Percentiles rank a stretch among this genome's conserved stretches.
These are phyloP conservation scores for Gautieria morchelliformis DNA, from an alignment of 768 basidiomycete genomes.

Conservation along the genomic window DNA sequence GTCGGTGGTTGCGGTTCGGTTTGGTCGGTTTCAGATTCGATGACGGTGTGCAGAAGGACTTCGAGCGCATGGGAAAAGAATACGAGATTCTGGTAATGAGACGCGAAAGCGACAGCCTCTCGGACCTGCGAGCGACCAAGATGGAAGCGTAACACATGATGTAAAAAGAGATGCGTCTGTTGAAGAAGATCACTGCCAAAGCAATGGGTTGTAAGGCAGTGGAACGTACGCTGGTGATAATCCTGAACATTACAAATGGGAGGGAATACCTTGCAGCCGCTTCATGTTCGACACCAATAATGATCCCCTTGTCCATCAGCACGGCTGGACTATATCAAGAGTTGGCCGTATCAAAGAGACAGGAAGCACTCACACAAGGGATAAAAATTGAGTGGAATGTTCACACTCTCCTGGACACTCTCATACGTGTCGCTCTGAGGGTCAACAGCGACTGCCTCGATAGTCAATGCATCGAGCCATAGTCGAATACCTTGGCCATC, in stretches of 20 bases:
- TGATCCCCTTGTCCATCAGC: constrained; percentile 98
- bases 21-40: constrained; percentile 64
- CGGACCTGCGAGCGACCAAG: constrained; percentile 51
- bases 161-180: constrained; percentile 89
- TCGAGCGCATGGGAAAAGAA: constrained; percentile 93
- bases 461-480: constrained; percentile 92
- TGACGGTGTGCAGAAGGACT: constrained; percentile 85
- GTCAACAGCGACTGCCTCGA: constrained; percentile 48
- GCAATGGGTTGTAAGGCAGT: not conserved
- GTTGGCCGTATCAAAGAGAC: not conserved
- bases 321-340: constrained; percentile 51
- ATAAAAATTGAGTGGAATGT: constrained; percentile 88
- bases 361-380: constrained; percentile 64
- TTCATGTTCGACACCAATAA: constrained; percentile 93
- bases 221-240: constrained; percentile 72
- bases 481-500: constrained; percentile 84
- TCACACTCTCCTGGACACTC: constrained; percentile 87
- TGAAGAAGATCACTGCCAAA: not conserved
- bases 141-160: constrained; percentile 81
- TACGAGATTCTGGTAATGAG: constrained; percentile 77
- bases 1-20: constrained; percentile 10
- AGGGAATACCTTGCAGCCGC: constrained; percentile 62
- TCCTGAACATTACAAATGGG: constrained; percentile 85
- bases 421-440: constrained; percentile 25
- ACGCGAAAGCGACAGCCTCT: constrained; percentile 80